These are phyloP conservation scores for Tricholoma bakamatsutake DNA, from an alignment of 768 basidiomycete species.

Conservation along the genomic window DNA sequence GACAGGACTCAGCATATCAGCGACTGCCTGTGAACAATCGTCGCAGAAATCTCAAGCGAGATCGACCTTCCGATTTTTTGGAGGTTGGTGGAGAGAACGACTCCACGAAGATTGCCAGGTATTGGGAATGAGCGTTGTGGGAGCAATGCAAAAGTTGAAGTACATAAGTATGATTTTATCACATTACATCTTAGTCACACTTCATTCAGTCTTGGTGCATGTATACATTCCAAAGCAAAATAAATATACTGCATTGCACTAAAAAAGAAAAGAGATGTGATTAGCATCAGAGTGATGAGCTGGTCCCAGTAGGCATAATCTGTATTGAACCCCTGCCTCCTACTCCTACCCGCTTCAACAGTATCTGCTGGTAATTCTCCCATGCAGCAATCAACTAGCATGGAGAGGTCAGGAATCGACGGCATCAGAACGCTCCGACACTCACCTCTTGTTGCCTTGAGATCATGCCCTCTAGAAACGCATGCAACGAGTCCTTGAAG, in stretches of 20 bases:
- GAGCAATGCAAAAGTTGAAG: not conserved
- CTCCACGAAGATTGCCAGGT: conserved; percentile 52
- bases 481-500: conserved; percentile 80
- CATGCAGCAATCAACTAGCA: conserved; percentile 65
- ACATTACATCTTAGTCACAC: not conserved
- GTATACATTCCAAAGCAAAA: conserved; percentile 3
- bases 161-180: not conserved
- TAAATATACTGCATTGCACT: conserved; percentile 7
- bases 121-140: conserved; percentile 57
- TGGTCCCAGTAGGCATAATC: conserved; percentile 8
- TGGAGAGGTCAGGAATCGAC: not conserved
- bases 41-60: conserved; percentile 70
- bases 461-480: conserved; percentile 85
- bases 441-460: conserved; percentile 73
- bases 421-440: not conserved
- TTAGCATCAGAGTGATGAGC: not conserved
- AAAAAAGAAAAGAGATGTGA: not conserved
- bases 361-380: conserved; percentile 75
- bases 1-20: conserved; percentile 84
- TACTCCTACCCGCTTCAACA: conserved; percentile 36
- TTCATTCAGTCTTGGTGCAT: not conserved
- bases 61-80: conserved; percentile 79
- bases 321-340: conserved; percentile 15
- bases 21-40: conserved; percentile 78
- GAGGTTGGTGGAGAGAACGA: conserved; percentile 61